phyloP scores from a whole-genome alignment of 83 land plant genomes.

The Picea mariana region DNA sequence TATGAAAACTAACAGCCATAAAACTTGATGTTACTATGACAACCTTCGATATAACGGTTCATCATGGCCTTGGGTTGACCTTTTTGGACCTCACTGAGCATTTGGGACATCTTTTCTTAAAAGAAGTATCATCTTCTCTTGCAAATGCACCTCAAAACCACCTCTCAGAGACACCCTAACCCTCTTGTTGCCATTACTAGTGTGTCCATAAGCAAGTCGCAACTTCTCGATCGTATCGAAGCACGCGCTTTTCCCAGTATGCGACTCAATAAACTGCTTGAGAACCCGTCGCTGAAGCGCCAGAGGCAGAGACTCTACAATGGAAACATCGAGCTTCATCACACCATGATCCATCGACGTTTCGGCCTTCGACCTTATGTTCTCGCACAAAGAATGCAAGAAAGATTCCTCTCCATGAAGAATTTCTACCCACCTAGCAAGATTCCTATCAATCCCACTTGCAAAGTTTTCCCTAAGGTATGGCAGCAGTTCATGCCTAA shows the following conservation, averaged over 20 bases:
- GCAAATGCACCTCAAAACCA: too few species aligned
- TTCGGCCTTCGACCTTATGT: conserved; percentile 28
- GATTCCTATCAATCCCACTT: conserved; percentile 23
- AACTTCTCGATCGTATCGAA: conserved; percentile 34
- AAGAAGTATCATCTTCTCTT: too few species aligned
- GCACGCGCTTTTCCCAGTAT: conserved; percentile 25
- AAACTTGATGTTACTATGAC: too few species aligned
- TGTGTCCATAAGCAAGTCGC: conserved; percentile 6
- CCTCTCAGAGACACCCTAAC: too few species aligned
- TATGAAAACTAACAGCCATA: too few species aligned
- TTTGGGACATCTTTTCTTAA: too few species aligned
- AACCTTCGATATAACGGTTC: too few species aligned
- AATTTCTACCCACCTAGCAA: conserved; percentile 36
- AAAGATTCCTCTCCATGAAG: conserved; percentile 29
- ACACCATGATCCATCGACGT: background rate
- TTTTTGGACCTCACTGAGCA: too few species aligned
- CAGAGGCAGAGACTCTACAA: conserved; percentile 27
- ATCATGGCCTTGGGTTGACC: too few species aligned
- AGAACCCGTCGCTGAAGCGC: conserved; percentile 36
- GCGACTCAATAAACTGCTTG: conserved; percentile 33
- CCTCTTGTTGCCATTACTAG: too few species aligned
- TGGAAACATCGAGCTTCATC: conserved; percentile 19
- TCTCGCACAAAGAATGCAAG: conserved; percentile 20
- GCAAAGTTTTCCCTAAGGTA: conserved; percentile 28
- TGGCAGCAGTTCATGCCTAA: background rate